Base-by-base conservation (phyloP, 306 rosid genomes). In the Trifolium dubium region DNA sequence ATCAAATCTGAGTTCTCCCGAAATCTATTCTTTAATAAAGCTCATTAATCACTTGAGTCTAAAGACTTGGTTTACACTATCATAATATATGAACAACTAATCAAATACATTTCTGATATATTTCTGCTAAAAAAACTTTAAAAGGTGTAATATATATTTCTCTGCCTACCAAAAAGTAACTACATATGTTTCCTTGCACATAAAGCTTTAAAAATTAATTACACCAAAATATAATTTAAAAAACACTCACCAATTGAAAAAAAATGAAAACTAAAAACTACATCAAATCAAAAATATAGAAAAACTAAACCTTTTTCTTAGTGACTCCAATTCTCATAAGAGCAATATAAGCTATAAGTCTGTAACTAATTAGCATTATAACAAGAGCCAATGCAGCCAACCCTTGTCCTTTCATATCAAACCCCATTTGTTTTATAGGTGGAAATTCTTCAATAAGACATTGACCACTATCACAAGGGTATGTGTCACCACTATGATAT, bases 271-370 rank as follows among this genome's bases (percentile, higher is more conserved):
- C 58, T 51, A 51, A 51, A 51, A n/a, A 7, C 28, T 51, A 17
- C 2, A 56, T 28, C 14, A 55, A 28, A 55, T 10, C 23, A 0
- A 55, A 55, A 55, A 23, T 10, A 37, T 37, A 37, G 40, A 37
- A 6, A 56, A 6, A 5, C 12, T 60, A 60, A 32, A 19, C 66
- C 43, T 6, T 13, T 31, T 60, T 80, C 80, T 79, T 89, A 30
- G 74, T 86, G 0, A 82, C 76, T 4, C 97, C 94, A 80, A 91
- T 64, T 81, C 94, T 85, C 92, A 82, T 85, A 29, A 90, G 85
- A 41, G 85, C 85, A 54, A 83, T 3, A 71, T 89, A 92, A 71
- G 96, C 96, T 43, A 92, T 15, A 13, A 92, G 61, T 51, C 98
- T 86, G 37, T 85, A 92, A 41, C 77, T 85, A 46, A 88, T 50